These are phyloP conservation scores for Macrotyloma uniflorum DNA, from an alignment of 306 rosid species.

Conservation along the genomic window DNA sequence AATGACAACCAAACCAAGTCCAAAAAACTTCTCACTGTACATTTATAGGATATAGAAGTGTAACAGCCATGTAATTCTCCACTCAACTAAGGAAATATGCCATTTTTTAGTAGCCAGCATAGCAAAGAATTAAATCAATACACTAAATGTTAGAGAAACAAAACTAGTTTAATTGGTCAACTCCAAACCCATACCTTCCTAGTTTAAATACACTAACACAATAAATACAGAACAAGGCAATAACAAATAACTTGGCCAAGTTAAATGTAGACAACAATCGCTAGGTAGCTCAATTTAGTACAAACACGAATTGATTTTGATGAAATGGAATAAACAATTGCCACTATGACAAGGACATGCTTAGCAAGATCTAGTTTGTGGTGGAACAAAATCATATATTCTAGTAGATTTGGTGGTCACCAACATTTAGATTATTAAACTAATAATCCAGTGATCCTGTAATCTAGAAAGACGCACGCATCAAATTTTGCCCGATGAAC, in stretches of 20 bases:
- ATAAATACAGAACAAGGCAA: neutral
- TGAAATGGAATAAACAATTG: neutral
- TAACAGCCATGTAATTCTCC: neutral
- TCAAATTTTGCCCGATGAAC: neutral
- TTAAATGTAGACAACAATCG: neutral
- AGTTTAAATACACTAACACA: neutral
- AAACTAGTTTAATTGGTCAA: neutral
- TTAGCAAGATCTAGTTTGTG: neutral
- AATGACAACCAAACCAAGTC: neutral
- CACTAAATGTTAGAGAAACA: neutral
- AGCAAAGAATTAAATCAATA: conserved; percentile 6
- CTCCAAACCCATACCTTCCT: neutral
- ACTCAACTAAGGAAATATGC: conserved; percentile 22
- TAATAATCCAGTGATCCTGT: neutral
- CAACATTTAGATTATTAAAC: neutral
- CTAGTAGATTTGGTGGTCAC: neutral
- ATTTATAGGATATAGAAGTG: neutral
- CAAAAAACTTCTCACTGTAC: neutral
- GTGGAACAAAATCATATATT: neutral
- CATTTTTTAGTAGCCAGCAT: neutral
- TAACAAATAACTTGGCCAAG: neutral
- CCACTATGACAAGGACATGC: neutral
- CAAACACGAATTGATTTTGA: neutral
- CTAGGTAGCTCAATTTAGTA: neutral
- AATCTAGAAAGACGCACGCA: neutral